Conservation (phyloP, 768 basidiomycete genomes). For the Mrakia blollopis region DNA sequence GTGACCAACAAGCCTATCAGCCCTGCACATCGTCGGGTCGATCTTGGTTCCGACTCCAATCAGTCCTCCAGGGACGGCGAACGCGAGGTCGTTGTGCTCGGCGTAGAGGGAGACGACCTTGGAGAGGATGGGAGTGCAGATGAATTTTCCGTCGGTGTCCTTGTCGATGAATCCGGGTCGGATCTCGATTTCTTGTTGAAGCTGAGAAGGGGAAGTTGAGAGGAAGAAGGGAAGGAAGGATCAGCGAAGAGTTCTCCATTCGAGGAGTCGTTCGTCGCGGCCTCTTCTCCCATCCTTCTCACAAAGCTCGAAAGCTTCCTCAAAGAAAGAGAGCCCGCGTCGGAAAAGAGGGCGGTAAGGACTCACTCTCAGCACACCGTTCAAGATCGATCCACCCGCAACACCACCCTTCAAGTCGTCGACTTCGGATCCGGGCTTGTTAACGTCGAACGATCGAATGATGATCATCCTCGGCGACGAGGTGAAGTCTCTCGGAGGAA, state of each 20-base stretch:
- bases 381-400: constrained; percentile 92
- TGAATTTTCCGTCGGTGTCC: constrained; percentile 79
- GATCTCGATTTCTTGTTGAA: constrained; percentile 94
- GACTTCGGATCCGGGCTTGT: constrained; percentile 96
- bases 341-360: no score
- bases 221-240: constrained; percentile 13
- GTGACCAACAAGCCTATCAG: constrained; percentile 93
- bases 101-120: constrained; percentile 86
- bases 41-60: constrained; percentile 98
- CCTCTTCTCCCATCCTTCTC: no score
- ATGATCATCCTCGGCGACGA: constrained; percentile 91
- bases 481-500: constrained; percentile 87
- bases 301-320: no score
- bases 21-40: constrained; percentile 92
- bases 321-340: not conserved
- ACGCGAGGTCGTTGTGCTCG: constrained; percentile 87
- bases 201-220: constrained; percentile 32
- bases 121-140: constrained; percentile 90
- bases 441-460: constrained; percentile 98
- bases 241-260: not conserved
- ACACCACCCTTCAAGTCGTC: constrained; percentile 97
- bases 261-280: not conserved
- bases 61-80: constrained; percentile 93
- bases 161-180: constrained; percentile 95
- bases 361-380: constrained; percentile 68